Base-by-base conservation (phyloP, 2,329 filamentous ascomycete genomes). In the Fusarium keratoplasticum region DNA sequence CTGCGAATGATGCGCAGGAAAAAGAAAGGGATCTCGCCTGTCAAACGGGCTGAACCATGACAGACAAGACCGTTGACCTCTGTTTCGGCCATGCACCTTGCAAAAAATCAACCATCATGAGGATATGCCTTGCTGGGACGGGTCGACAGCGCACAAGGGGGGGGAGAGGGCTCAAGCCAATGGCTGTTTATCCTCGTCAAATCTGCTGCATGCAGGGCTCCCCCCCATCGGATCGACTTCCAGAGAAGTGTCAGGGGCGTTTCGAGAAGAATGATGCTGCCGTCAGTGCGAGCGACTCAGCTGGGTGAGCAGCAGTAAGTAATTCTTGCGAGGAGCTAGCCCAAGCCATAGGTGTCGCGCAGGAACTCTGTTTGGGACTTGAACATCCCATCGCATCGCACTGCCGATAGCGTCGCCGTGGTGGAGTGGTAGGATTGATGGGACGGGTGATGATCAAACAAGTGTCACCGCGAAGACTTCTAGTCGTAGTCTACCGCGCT, bases 171-270 rank as follows among this genome's bases (percentile, higher is more conserved):
- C 22, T 36, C 50, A 40, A 59, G 29, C 71, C 70, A 57, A 69
- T 75, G 67, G 70, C 61, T 63, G 61, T 47, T 67, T 47, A 70
- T 35, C 71, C 72, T 42, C 72, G 69, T 65, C 55, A 22, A 57
- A 55, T 67, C 59, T 58, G 65, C 47, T 67, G 69, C 69, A 75
- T 52, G 35, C 44, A 75, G 50, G 65, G 64, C 64, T 64, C 36
- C 65, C 67, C 64, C 65, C 67, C 60, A 59, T 74, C 72, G 69
- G 72, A 72, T 74, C 72, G 71, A 52, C 65, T 70, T 72, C 63
- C 61, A 67, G 65, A 72, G 62, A 61, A 69, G 72, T 72, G 65
- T 72, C 72, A 74, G 72, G 58, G 57, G 65, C 61, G 72, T 72
- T 69, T 75, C 65, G 61, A 74, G 64, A 52, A 69, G 52, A 36